Evolutionary conservation across 805 yeast species (phyloP), one percentile per base, ranked within the genome.

Genomic region (Spathaspora gorwiae): DNA sequence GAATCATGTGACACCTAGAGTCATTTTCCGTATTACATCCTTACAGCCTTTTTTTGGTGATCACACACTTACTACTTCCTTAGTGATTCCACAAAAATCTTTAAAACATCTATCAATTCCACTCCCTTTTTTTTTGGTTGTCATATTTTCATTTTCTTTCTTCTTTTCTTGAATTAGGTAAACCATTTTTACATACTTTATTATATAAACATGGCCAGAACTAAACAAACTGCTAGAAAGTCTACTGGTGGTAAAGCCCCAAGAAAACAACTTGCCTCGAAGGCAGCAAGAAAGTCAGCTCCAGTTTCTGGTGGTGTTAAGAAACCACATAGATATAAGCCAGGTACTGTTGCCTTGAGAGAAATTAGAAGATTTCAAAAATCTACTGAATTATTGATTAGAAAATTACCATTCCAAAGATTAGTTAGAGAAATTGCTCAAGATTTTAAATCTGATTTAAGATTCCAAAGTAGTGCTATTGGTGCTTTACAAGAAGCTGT

Each of bases 401-500:
- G 96, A 80, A 92, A 92, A 73, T 80, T 92, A 59, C 98, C 98
- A 49, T 92, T 92, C 85, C 97, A 92, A 71, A 84, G 97, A 79
- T 80, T 90, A 66, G 97, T 90, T 47, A 81, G 97, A 72, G 97
- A 90, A 75, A 88, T 92, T 53, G 95, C 97, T 53, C 92, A 86
- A 72, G 97, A 90, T 68, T 86, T 87, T 81, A 86, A 84, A 78
- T 82, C 92, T 59, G 95, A 87, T 66, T 80, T 90, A 72, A 84
- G 96, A 79, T 92, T 94, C 84, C 97, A 92, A 73, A 87, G 96
- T 47, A 87, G 95, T 55, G 99, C 99, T 55, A 86, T 92, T 56
- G 90, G 96, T 75, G 99, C 99, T 57, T 78, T 92, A 61, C 99
- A 92, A 73, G 99, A 94, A 76, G 90, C 98, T 53, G 96, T 92